Percentiles rank a stretch among this genome's conserved stretches.
Evolutionary conservation across 768 basidiomycete genomes (phyloP).

Genomic region (Lactarius sp.): DNA sequence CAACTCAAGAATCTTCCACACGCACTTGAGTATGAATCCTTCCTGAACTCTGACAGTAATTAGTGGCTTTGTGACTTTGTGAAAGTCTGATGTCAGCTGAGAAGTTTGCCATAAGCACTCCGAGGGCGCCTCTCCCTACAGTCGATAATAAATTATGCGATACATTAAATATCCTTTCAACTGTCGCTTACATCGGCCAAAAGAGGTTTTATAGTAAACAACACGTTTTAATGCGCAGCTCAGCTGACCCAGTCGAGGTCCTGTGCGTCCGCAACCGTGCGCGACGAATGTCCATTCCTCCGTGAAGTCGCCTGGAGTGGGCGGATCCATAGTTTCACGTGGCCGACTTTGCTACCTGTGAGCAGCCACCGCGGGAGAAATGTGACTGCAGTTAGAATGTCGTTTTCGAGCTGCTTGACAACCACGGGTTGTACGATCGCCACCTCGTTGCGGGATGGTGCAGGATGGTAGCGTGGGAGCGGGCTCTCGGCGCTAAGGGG

Average conservation of each 20-base stretch:
- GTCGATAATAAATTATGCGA: constrained; percentile 9
- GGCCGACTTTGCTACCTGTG: constrained; percentile 71
- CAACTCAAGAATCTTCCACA: too few relatives aligned
- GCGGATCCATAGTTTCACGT: constrained; percentile 81
- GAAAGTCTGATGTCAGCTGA: not conserved
- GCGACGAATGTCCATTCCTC: constrained; percentile 20
- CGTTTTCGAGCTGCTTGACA: constrained; percentile 78
- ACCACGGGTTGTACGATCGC: constrained; percentile 88
- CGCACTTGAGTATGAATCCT: not conserved
- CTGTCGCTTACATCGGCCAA: not conserved
- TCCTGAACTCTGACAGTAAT: not conserved
- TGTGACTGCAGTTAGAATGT: constrained; percentile 66
- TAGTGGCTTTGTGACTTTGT: not conserved
- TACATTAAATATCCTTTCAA: constrained; percentile 10
- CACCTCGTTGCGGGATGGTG: constrained; percentile 87
- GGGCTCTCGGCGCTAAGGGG: constrained; percentile 40
- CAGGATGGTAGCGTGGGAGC: constrained; percentile 68
- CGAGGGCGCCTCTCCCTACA: not conserved
- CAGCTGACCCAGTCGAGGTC: constrained; percentile 20
- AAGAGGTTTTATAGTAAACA: not conserved
- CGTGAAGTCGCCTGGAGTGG: constrained; percentile 44
- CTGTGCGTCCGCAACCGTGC: constrained; percentile 11
- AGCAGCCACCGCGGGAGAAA: constrained; percentile 78
- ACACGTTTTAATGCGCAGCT: not conserved
- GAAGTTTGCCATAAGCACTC: not conserved